Conservation (phyloP, 2,329 filamentous ascomycete genomes). For the Pseudogymnoascus sp. region DNA sequence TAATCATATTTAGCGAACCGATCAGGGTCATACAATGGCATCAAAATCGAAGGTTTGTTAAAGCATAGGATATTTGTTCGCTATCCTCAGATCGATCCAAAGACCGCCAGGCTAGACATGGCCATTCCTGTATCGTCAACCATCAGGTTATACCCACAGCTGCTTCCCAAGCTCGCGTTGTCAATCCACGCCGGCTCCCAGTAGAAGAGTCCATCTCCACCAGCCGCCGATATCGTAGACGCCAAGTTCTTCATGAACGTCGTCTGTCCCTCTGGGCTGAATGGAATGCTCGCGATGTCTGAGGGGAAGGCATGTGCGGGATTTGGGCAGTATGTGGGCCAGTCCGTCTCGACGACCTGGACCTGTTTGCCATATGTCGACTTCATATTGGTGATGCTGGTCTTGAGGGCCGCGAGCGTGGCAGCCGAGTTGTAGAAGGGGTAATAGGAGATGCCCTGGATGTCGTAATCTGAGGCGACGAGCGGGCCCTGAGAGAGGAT, state of each 20-base stretch:
- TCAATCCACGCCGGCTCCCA: slow-evolving; percentile 68
- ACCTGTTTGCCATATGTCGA: slow-evolving; percentile 56
- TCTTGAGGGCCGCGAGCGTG: slow-evolving; percentile 48
- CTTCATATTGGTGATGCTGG: slow-evolving; percentile 50
- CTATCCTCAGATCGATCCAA: slow-evolving; percentile 37
- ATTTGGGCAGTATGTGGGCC: slow-evolving; percentile 55
- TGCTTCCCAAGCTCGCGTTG: slow-evolving; percentile 56
- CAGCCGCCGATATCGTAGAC: slow-evolving; percentile 43
- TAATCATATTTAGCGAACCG: neutral
- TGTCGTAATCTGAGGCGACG: slow-evolving; percentile 50
- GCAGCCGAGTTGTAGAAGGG: slow-evolving; percentile 58
- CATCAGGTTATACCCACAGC: slow-evolving; percentile 56
- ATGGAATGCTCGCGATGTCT: slow-evolving; percentile 51
- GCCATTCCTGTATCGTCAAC: slow-evolving; percentile 47
- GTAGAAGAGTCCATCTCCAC: slow-evolving; percentile 57
- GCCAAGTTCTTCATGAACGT: slow-evolving; percentile 54
- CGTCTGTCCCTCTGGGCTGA: slow-evolving; percentile 53
- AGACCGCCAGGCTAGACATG: slow-evolving; percentile 48
- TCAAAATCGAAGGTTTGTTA: neutral
- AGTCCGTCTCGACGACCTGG: slow-evolving; percentile 63
- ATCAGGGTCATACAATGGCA: neutral
- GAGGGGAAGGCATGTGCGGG: slow-evolving; percentile 51
- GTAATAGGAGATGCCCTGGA: slow-evolving; percentile 67
- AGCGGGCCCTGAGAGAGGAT: slow-evolving; percentile 46
- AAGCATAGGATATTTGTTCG: neutral